A percentile compares a stretch with the other conserved stretches of the same genome.
phyloP scores from a whole-genome alignment of 2,329 filamentous ascomycete species.

The Stemphylium lycopersici region DNA sequence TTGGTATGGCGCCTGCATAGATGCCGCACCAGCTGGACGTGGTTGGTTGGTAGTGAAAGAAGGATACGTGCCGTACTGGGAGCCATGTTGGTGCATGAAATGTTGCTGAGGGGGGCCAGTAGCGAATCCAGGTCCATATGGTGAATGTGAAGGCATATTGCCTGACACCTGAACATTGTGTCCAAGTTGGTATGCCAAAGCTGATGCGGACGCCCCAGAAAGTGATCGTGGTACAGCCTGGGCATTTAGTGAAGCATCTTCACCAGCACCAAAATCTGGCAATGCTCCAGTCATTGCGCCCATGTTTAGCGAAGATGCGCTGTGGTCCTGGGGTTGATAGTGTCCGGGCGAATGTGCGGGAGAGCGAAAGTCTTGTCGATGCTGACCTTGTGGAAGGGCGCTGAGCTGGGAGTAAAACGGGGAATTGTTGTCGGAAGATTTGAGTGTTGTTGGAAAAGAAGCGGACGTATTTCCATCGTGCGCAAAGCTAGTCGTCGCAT shows the following conservation, averaged over 20 bases:
- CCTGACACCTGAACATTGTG: slow-evolving; percentile 46
- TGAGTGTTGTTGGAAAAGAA: slow-evolving; percentile 25
- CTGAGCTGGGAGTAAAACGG: slow-evolving; percentile 49
- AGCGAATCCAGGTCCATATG: slow-evolving; percentile 36
- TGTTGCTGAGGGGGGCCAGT: slow-evolving; percentile 37
- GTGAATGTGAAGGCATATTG: slow-evolving; percentile 29
- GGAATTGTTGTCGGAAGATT: slow-evolving; percentile 30
- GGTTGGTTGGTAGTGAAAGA: slow-evolving; percentile 33
- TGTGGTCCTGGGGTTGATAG: slow-evolving; percentile 36
- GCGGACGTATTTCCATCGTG: slow-evolving; percentile 32
- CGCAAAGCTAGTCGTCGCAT: slow-evolving; percentile 35
- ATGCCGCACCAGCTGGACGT: slow-evolving; percentile 27
- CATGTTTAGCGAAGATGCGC: slow-evolving; percentile 44
- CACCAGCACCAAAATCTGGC: slow-evolving; percentile 41
- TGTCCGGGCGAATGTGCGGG: slow-evolving; percentile 30
- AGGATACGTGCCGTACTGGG: slow-evolving; percentile 33
- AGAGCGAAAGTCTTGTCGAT: slow-evolving; percentile 38
- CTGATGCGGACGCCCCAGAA: slow-evolving; percentile 48
- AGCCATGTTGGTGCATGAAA: slow-evolving; percentile 33
- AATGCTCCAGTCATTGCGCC: slow-evolving; percentile 44
- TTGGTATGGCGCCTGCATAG: slow-evolving; percentile 38
- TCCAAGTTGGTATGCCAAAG: slow-evolving; percentile 49
- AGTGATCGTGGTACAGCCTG: slow-evolving; percentile 41
- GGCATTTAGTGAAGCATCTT: slow-evolving; percentile 21
- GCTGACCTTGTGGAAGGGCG: slow-evolving; percentile 37